Evolutionary conservation across 1,139 yeast species (phyloP).

Genomic region (Candida smagusa): DNA sequence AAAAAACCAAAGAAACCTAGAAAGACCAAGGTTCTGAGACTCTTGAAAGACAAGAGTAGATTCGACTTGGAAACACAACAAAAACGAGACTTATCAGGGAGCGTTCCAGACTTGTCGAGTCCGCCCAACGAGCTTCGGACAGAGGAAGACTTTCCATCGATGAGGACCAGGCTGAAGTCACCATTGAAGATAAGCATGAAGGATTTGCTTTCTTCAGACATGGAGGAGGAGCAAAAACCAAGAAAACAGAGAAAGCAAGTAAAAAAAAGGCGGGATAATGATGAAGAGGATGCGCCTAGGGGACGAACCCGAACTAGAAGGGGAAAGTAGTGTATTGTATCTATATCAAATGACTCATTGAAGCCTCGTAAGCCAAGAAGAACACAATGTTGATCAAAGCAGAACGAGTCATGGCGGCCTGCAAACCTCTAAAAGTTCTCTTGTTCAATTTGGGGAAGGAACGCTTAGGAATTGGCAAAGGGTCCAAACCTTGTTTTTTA

Average conservation of each 20-base stretch:
- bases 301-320: constrained; percentile 14
- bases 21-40: constrained; percentile 1
- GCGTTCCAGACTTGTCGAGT: constrained; percentile 5
- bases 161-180: constrained; percentile 41
- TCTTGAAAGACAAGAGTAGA: constrained; percentile 3
- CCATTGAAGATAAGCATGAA: constrained; percentile 35
- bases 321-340: background rate
- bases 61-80: constrained; percentile 8
- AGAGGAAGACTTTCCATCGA: constrained; percentile 32
- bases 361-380: constrained; percentile 66
- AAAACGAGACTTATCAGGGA: constrained; percentile 7
- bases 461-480: constrained; percentile 29
- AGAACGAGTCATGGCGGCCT: constrained; percentile 69
- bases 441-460: constrained; percentile 35
- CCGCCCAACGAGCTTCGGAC: constrained; percentile 1
- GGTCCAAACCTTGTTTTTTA: constrained; percentile 40
- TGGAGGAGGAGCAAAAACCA: constrained; percentile 15
- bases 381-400: constrained; percentile 73
- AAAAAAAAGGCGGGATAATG: constrained; percentile 2
- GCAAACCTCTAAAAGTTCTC: constrained; percentile 70
- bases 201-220: constrained; percentile 25
- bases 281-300: constrained; percentile 8
- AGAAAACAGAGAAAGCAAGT: constrained; percentile 7
- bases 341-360: constrained; percentile 46
- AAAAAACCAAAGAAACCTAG: constrained; percentile 2